phyloP scores from a whole-genome alignment of 306 rosid species.

The Acacia acuminata region DNA sequence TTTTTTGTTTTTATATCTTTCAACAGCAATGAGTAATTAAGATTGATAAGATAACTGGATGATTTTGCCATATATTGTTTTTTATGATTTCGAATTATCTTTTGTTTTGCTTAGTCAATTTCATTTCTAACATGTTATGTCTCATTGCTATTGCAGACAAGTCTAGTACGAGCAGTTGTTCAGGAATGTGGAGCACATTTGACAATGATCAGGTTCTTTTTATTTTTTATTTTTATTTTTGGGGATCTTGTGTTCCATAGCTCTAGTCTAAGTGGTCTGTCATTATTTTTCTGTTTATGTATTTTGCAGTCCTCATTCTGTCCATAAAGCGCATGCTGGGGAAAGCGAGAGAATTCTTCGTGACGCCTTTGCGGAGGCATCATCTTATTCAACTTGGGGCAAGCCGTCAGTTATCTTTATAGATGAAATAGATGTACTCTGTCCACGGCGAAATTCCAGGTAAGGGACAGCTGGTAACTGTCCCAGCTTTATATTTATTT shows the following conservation, averaged over 20 bases:
- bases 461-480: constrained; percentile 34
- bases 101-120: constrained; percentile 10
- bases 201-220: constrained; percentile 60
- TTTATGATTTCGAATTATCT: constrained; percentile 1
- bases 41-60: background rate
- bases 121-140: constrained; percentile 6
- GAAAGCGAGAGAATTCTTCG: constrained; percentile 82
- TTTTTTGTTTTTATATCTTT: background rate
- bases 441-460: constrained; percentile 88
- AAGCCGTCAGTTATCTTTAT: constrained; percentile 77
- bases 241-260: constrained; percentile 1
- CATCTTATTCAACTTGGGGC: constrained; percentile 56
- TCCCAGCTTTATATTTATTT: constrained; percentile 9
- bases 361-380: constrained; percentile 81
- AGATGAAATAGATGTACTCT: constrained; percentile 88
- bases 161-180: constrained; percentile 89
- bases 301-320: constrained; percentile 76
- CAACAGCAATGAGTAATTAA: background rate
- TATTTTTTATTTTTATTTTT: background rate
- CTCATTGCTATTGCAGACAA: constrained; percentile 53
- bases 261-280: constrained; percentile 17
- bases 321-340: constrained; percentile 71
- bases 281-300: constrained; percentile 25
- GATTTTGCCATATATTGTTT: background rate
- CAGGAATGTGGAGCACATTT: constrained; percentile 81